Evolutionary conservation across 768 basidiomycete species (phyloP).

Genomic region (Melanogaster broomeanus): DNA sequence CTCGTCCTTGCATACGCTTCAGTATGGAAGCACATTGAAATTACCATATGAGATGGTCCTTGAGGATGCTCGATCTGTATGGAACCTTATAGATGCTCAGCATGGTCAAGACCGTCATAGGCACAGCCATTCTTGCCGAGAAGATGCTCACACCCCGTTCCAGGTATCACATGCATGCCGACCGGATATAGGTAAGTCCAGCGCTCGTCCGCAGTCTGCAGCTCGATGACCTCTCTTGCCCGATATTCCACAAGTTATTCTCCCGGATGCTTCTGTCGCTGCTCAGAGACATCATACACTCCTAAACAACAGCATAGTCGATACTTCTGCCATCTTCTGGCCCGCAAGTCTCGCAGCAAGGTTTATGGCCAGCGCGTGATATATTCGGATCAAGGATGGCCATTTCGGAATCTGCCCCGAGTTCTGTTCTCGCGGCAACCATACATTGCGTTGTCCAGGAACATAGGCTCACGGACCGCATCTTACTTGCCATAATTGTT

Average conservation of each 20-base stretch:
- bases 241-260: not conserved
- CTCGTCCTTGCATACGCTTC: not conserved
- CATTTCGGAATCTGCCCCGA: not conserved
- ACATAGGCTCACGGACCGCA: constrained; percentile 8
- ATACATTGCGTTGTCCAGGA: constrained; percentile 1
- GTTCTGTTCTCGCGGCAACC: constrained; percentile 7
- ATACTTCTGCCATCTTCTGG: constrained; percentile 2
- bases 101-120: not conserved
- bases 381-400: constrained; percentile 17
- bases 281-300: not conserved
- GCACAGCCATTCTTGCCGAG: not conserved
- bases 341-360: not conserved
- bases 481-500: constrained; percentile 10
- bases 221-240: not conserved
- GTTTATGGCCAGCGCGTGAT: not conserved
- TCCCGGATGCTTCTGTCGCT: not conserved
- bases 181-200: too few relatives aligned
- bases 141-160: too few relatives aligned
- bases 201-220: not conserved
- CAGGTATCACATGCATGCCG: too few relatives aligned
- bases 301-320: not conserved
- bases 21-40: not conserved
- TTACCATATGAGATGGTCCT: not conserved
- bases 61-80: not conserved
- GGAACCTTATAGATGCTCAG: not conserved